Evolutionary conservation across 2,329 filamentous ascomycete genomes (phyloP).

Genomic region (Talaromyces piceae): DNA sequence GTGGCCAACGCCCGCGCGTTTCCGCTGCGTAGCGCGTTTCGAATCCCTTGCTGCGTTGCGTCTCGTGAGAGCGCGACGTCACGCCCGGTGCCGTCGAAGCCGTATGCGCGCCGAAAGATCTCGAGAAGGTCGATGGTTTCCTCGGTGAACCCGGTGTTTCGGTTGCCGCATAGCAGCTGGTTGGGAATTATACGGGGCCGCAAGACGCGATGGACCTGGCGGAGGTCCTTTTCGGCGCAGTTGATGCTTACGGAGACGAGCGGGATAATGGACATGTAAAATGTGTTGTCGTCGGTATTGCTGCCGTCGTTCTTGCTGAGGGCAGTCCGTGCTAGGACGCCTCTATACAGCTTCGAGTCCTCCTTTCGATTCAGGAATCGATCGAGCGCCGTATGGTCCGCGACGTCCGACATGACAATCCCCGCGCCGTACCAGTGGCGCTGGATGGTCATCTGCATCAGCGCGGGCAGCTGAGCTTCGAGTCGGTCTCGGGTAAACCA

Average conservation of each 20-base stretch:
- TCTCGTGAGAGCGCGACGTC: conserved; percentile 22
- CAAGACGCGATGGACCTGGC: conserved; percentile 14
- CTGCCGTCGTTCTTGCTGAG: background rate
- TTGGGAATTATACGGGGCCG: conserved; percentile 21
- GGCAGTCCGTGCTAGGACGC: background rate
- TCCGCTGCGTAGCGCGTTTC: conserved; percentile 31
- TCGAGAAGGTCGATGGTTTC: conserved; percentile 28
- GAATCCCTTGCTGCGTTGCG: conserved; percentile 33
- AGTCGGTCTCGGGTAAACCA: conserved; percentile 35
- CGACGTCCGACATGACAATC: conserved; percentile 15
- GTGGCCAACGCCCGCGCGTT: conserved; percentile 25
- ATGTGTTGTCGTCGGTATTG: conserved; percentile 9
- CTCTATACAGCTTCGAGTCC: background rate
- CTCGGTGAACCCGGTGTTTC: conserved; percentile 17
- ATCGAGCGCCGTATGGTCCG: background rate
- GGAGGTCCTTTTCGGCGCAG: conserved; percentile 8
- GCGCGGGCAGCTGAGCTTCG: conserved; percentile 24
- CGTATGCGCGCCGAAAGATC: conserved; percentile 27
- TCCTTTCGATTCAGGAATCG: conserved; percentile 10
- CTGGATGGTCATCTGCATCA: conserved; percentile 28
- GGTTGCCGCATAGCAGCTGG: conserved; percentile 22
- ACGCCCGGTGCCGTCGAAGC: conserved; percentile 14
- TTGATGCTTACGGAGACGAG: conserved; percentile 17
- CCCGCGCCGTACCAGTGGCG: conserved; percentile 25
- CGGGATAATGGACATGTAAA: conserved; percentile 17